phyloP scores from a whole-genome alignment of 2,329 filamentous ascomycete genomes.

The Scortechinia acanthostroma region DNA sequence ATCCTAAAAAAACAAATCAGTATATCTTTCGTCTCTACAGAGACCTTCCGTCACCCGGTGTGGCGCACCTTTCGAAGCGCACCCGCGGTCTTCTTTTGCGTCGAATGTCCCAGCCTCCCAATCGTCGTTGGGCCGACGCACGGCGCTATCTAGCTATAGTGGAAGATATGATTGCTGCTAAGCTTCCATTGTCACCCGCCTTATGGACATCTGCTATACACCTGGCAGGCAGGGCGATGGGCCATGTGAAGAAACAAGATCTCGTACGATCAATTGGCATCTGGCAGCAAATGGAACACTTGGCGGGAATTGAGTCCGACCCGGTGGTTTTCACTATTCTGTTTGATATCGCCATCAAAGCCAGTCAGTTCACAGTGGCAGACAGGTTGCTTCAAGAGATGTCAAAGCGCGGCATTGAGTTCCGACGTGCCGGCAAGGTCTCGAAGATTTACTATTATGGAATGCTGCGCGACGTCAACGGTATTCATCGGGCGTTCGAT shows the following conservation, averaged over 20 bases:
- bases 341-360: slow-evolving; percentile 54
- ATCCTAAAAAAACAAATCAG: slow-evolving; percentile 2
- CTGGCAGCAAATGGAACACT: slow-evolving; percentile 58
- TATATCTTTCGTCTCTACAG: slow-evolving; percentile 11
- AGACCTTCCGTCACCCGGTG: slow-evolving; percentile 8
- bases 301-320: slow-evolving; percentile 36
- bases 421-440: slow-evolving; percentile 47
- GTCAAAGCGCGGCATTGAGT: slow-evolving; percentile 35
- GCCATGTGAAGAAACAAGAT: slow-evolving; percentile 31
- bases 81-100: slow-evolving; percentile 40
- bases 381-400: slow-evolving; percentile 55
- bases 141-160: slow-evolving; percentile 50
- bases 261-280: slow-evolving; percentile 48
- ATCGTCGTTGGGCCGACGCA: slow-evolving; percentile 30
- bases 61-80: slow-evolving; percentile 8
- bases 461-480: slow-evolving; percentile 39
- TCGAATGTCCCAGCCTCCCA: slow-evolving; percentile 41
- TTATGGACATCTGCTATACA: slow-evolving; percentile 57
- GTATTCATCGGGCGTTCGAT: slow-evolving; percentile 46
- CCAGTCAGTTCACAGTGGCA: slow-evolving; percentile 50
- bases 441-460: slow-evolving; percentile 52
- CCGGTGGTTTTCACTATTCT: slow-evolving; percentile 56
- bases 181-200: slow-evolving; percentile 36
- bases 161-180: slow-evolving; percentile 50
- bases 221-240: slow-evolving; percentile 42